Evolutionary conservation across 495 filamentous ascomycete genomes (phyloP), one percentile per base, ranked within the genome.

Genomic region (Bacidia rubella): DNA sequence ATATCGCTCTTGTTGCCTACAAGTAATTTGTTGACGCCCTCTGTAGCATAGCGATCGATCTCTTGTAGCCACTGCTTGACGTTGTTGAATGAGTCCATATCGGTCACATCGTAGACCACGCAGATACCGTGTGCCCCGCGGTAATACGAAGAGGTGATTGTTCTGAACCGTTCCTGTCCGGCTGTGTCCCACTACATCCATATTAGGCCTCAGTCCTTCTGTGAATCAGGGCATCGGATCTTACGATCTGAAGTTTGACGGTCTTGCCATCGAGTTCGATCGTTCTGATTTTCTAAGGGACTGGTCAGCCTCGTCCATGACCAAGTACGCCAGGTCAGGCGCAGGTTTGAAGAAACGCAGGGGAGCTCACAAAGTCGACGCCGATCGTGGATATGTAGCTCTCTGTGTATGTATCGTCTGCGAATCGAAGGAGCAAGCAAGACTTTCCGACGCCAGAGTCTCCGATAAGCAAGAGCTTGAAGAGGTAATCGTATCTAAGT

Each of bases 1-100:
- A 98, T 97, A 86, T 98, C 92, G 68, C 87, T 93, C 83, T 98
- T 98, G 82, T 98, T 98, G 62, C 92, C 92, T 51, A 98, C 92
- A 52, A 98, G 81, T 47, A 98, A 80, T 74, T 97, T 97, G 78
- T 97, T 98, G 62, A 98, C 92, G 62, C 93, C 93, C 70, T 98
- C 92, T 51, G 92, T 97, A 56, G 92, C 92, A 62, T 98, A 97
- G 62, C 93, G 81, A 71, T 98, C 93, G 59, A 98, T 98, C 73
- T 98, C 93, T 67, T 97, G 93, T 54, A 98, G 83, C 92, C 92
- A 98, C 76, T 97, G 93, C 85, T 97, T 96, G 61, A 98, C 93
- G 73, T 97, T 97, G 80, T 97, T 97, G 87, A 97, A 98, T 41
- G 86, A 93, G 71, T 97, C 93, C 93, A 96, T 97, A 67, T 98